Percentiles rank a stretch among this genome's conserved stretches.
Evolutionary conservation across 148 eudicot genomes (phyloP).

Genomic region (Nyssa sinensis): DNA sequence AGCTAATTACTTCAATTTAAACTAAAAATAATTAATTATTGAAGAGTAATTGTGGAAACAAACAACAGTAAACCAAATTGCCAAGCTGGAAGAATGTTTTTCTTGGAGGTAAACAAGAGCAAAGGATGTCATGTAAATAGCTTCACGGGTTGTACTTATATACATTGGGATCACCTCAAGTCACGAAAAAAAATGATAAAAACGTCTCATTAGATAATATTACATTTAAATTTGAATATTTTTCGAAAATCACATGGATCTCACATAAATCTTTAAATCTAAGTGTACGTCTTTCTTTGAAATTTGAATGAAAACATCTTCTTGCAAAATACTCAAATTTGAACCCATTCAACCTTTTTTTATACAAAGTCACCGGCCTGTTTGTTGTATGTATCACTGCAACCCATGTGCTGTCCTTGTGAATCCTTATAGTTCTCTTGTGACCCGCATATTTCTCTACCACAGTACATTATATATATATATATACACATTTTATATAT

Average conservation of each 20-base stretch:
- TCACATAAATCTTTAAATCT: no score
- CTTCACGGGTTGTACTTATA: neutral
- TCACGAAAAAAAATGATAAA: no score
- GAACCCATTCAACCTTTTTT: no score
- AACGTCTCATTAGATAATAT: no score
- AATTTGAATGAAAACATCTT: no score
- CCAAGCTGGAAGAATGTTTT: neutral
- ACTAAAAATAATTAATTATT: no score
- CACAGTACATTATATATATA: neutral
- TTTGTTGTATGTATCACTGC: neutral
- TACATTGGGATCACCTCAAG: neutral
- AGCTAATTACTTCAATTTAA: no score
- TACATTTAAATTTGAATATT: no score
- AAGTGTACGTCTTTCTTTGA: no score
- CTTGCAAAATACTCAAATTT: no score
- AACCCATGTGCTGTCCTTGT: constrained; percentile 1
- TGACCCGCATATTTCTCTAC: neutral
- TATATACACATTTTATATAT: neutral
- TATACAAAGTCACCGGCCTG: neutral
- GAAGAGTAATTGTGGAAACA: neutral
- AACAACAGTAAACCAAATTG: neutral
- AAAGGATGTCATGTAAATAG: neutral
- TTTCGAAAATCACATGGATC: no score
- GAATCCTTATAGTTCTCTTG: neutral
- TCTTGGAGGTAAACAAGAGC: neutral